Conservation (phyloP, 1,139 yeast genomes). For the Debaryomyces fabryi region DNA sequence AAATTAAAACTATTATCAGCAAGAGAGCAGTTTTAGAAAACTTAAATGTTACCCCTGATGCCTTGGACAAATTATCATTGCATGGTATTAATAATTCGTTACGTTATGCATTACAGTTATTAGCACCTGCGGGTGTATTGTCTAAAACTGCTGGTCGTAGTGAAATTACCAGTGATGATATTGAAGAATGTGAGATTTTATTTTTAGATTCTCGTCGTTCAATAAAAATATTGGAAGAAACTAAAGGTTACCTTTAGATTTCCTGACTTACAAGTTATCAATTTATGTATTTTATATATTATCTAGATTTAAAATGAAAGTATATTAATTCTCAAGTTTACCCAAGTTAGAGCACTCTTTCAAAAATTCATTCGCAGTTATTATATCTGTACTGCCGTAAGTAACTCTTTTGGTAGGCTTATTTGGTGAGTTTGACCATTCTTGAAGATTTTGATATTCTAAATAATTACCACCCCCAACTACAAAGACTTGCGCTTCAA, state of each 20-base stretch:
- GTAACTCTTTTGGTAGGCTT: slow-evolving; percentile 53
- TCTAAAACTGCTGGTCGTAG: slow-evolving; percentile 73
- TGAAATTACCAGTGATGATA: slow-evolving; percentile 69
- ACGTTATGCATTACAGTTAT: slow-evolving; percentile 87
- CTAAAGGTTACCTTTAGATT: slow-evolving; percentile 48
- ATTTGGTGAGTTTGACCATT: slow-evolving; percentile 62
- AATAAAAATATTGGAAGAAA: slow-evolving; percentile 68
- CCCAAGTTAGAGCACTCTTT: slow-evolving; percentile 71
- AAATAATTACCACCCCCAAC: slow-evolving; percentile 97
- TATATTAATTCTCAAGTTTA: slow-evolving; percentile 14
- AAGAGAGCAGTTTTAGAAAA: slow-evolving; percentile 81
- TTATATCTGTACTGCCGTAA: slow-evolving; percentile 85
- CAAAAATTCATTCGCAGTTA: slow-evolving; percentile 77
- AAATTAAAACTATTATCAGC: slow-evolving; percentile 76
- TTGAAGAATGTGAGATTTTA: slow-evolving; percentile 83
- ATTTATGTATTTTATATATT: slow-evolving; percentile 8
- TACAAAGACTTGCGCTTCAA: slow-evolving; percentile 83
- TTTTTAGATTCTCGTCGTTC: slow-evolving; percentile 91
- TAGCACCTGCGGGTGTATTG: slow-evolving; percentile 88
- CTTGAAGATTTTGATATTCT: slow-evolving; percentile 92
- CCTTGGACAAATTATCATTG: slow-evolving; percentile 70
- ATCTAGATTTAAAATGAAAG: slow-evolving; percentile 6
- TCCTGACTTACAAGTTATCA: background rate
- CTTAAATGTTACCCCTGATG: slow-evolving; percentile 62
- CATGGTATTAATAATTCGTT: slow-evolving; percentile 77